Conservation (phyloP, 768 basidiomycete species). For the Clitopilus hobsonii region DNA sequence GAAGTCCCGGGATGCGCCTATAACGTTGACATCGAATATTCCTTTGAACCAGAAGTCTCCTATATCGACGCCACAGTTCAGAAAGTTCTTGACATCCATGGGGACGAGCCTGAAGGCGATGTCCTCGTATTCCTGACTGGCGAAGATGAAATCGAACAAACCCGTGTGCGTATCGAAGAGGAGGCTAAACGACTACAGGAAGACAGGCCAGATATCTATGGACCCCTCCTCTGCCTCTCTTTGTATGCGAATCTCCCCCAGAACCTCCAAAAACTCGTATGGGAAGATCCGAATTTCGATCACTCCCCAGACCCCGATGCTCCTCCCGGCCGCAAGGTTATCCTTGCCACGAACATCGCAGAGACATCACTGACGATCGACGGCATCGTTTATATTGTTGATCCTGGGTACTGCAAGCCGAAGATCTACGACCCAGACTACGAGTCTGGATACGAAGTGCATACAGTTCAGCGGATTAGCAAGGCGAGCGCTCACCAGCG, state of each 20-base stretch:
- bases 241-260: conserved; percentile 95
- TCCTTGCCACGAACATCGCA: conserved; percentile 95
- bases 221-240: conserved; percentile 81
- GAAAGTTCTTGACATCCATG: conserved; percentile 94
- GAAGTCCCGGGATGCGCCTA: conserved; percentile 92
- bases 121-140: conserved; percentile 94
- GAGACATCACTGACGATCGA: conserved; percentile 98
- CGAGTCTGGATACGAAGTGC: conserved; percentile 75
- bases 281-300: conserved; percentile 66
- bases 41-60: conserved; percentile 87
- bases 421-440: conserved; percentile 96
- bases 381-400: conserved; percentile 99
- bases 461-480: conserved; percentile 92
- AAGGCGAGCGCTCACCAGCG: conserved; percentile 96
- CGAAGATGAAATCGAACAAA: conserved; percentile 97
- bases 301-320: conserved; percentile 62
- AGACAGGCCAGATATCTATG: conserved; percentile 42
- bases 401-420: conserved; percentile 96
- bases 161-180: conserved; percentile 85
- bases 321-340: conserved; percentile 87
- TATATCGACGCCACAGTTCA: conserved; percentile 97
- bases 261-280: conserved; percentile 77
- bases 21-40: conserved; percentile 94
- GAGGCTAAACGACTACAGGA: conserved; percentile 77
- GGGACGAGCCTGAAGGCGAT: conserved; percentile 91